Evolutionary conservation across 2,329 filamentous ascomycete genomes (phyloP), one percentile per base, ranked within the genome.

Genomic region (Xylaria sp.): DNA sequence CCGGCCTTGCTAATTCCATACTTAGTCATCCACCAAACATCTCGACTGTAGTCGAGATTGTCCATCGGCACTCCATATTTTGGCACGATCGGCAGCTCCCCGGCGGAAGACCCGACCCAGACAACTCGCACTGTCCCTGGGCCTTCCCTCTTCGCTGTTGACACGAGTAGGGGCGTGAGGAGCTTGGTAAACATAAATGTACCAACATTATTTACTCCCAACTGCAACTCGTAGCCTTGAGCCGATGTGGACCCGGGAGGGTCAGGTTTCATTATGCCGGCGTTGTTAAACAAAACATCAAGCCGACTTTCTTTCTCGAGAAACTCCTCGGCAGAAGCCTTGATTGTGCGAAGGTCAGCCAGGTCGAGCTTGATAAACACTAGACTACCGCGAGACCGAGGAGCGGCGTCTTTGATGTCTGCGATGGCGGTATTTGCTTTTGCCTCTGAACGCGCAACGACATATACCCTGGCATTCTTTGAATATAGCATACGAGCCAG

Each of bases 251-350:
- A 70, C 1, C 67, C 17, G 9, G 40, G 15, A 6, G 43, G 37
- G n/a, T 23, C 25, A 13, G 47, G 27, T 25, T 56, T 52, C 54
- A 52, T 59, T 7, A 80, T 74, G 29, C 74, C 75, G 19, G 77
- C 76, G 59, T 75, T 76, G 55, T 75, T 75, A 66, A 73, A 77
- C 0, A 81, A 69, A 5, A 79, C 75, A 63, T 81, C 68, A 0
- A 81, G 71, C 33, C 67, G 68, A 1, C 55, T 40, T 61, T 80
- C 78, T 23, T 65, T 68, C 0, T 55, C 47, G 0, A 76, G 59
- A 58, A 80, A 79, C 3, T 70, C 64, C 7, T 76, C 55, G 0
- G 72, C 78, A 2, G 76, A 72, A 0, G 62, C 58, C 57, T 78
- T 78, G 61, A 79, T 74, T 2, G 72, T 75, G 13, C 63, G 67